Conservation (phyloP, 257 asterid genomes). For the Solanum chiquidenum region DNA sequence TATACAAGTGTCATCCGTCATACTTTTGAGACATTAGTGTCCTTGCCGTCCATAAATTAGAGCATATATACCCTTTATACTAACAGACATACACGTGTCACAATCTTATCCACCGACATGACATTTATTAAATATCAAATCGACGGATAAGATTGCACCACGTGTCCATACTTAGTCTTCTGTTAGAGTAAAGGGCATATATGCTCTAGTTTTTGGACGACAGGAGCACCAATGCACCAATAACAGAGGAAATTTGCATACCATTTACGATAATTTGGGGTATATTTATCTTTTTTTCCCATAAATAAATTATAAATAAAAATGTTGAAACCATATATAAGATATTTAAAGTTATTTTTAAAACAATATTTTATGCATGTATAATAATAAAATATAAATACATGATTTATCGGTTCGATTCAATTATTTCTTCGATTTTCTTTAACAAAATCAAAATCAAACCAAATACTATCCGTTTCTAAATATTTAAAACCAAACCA, state of each 20-base stretch:
- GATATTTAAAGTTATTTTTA: no score
- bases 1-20: no score
- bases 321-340: no score
- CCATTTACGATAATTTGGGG: background rate
- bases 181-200: background rate
- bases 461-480: background rate
- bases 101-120: background rate
- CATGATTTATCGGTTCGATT: background rate
- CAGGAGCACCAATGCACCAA: background rate
- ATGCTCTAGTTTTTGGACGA: background rate
- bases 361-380: background rate
- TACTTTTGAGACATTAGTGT: no score
- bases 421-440: no score
- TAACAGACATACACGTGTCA: background rate
- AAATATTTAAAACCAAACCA: background rate
- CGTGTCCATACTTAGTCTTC: background rate
- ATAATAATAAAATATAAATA: no score
- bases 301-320: no score
- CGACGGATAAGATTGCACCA: accelerated
- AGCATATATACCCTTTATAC: no score
- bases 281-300: no score
- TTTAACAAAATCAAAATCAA: background rate
- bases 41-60: background rate
- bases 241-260: accelerated
- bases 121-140: background rate